These are phyloP conservation scores for Ilex asprella DNA, from an alignment of 257 asterid species.

Conservation along the genomic window DNA sequence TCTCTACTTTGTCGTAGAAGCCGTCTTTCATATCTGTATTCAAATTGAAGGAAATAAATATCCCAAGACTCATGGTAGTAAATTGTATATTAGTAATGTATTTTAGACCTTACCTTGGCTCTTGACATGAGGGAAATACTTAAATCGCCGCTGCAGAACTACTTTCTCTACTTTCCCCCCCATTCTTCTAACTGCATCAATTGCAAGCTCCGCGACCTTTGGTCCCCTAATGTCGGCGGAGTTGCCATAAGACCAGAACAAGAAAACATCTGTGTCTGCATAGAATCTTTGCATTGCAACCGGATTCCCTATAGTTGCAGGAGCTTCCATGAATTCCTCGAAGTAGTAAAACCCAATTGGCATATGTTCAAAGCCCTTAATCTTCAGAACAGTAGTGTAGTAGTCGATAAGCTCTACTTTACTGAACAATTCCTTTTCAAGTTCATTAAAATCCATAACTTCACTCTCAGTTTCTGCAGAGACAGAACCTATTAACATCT, in stretches of 20 bases:
- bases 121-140: slow-evolving; percentile 69
- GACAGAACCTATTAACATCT: slow-evolving; percentile 10
- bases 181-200: slow-evolving; percentile 60
- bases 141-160: slow-evolving; percentile 57
- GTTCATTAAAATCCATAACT: slow-evolving; percentile 48
- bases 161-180: slow-evolving; percentile 51
- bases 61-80: not conserved
- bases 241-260: slow-evolving; percentile 88
- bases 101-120: slow-evolving; percentile 45
- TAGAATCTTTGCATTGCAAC: slow-evolving; percentile 78
- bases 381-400: slow-evolving; percentile 75
- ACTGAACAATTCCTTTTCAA: slow-evolving; percentile 55
- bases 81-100: not conserved
- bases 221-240: slow-evolving; percentile 40
- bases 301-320: slow-evolving; percentile 71
- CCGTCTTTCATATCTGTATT: slow-evolving; percentile 60
- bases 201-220: slow-evolving; percentile 43
- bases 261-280: slow-evolving; percentile 49
- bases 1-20: slow-evolving; percentile 59
- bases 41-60: slow-evolving; percentile 2
- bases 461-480: slow-evolving; percentile 33
- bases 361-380: slow-evolving; percentile 63
- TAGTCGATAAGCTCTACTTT: slow-evolving; percentile 68
- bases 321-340: slow-evolving; percentile 70
- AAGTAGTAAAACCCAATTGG: slow-evolving; percentile 81